phyloP scores from a whole-genome alignment of 1,139 yeast genomes.

The Barnettozyma hawaiiensis region DNA sequence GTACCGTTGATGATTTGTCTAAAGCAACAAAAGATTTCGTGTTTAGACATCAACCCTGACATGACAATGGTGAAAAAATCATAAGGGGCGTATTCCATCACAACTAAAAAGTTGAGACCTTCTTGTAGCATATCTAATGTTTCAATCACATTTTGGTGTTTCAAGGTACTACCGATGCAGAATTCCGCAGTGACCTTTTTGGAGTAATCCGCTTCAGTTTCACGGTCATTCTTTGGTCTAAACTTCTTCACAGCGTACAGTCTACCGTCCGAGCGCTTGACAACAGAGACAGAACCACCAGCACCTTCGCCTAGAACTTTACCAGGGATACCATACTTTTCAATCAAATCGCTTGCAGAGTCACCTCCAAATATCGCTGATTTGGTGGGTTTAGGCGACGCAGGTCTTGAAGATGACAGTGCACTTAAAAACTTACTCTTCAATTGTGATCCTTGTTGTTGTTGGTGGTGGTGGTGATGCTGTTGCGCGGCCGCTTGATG shows the following conservation, averaged over 20 bases:
- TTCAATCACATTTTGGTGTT: constrained; percentile 58
- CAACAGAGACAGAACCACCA: constrained; percentile 65
- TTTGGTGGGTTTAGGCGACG: constrained; percentile 4
- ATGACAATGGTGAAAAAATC: constrained; percentile 75
- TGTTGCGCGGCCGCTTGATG: too few relatives aligned
- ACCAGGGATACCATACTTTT: constrained; percentile 60
- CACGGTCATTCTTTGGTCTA: constrained; percentile 46
- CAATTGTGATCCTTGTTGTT: not conserved
- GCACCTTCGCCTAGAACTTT: constrained; percentile 68
- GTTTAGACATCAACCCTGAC: constrained; percentile 57
- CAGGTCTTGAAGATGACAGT: constrained; percentile 8
- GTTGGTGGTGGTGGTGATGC: too few relatives aligned
- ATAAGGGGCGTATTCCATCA: constrained; percentile 71
- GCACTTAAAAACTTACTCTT: constrained; percentile 8
- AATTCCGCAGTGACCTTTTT: constrained; percentile 63
- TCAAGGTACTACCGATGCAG: constrained; percentile 54
- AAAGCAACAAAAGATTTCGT: constrained; percentile 63
- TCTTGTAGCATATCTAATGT: constrained; percentile 61
- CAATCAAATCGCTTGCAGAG: constrained; percentile 32
- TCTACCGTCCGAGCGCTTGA: constrained; percentile 44
- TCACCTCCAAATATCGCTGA: constrained; percentile 31
- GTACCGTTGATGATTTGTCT: constrained; percentile 63
- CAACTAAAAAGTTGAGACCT: constrained; percentile 45
- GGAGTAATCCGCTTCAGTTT: constrained; percentile 50
- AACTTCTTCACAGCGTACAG: constrained; percentile 69